phyloP scores from a whole-genome alignment of 2,329 filamentous ascomycete species.

The Hypocrella siamensis region DNA sequence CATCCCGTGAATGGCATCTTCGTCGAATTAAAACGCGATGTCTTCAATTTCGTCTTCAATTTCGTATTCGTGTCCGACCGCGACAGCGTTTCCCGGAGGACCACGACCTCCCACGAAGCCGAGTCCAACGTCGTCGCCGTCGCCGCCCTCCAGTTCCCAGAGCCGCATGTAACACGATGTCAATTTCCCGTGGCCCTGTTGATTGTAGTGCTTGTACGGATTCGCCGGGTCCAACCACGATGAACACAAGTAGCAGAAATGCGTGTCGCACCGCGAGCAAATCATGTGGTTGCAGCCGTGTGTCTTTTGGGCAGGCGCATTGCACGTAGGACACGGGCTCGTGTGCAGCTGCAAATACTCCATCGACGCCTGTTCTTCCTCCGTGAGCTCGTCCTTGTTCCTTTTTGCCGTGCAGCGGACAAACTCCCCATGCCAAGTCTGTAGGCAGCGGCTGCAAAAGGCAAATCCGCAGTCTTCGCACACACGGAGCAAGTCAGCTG shows the following conservation, averaged over 20 bases:
- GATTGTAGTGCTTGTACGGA: conserved; percentile 82
- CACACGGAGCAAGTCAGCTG: conserved; percentile 55
- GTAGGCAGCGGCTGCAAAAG: conserved; percentile 56
- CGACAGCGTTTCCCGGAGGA: conserved; percentile 1
- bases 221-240: conserved; percentile 70
- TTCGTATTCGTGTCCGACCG: too few species aligned
- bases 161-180: conserved; percentile 69
- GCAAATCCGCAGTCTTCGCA: conserved; percentile 84
- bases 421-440: conserved; percentile 90
- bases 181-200: conserved; percentile 28
- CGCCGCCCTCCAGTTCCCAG: conserved; percentile 79
- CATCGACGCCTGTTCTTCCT: conserved; percentile 72
- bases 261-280: conserved; percentile 74
- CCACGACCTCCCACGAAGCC: conserved; percentile 24
- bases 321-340: conserved; percentile 79
- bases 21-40: too few species aligned
- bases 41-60: too few species aligned
- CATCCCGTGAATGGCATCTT: too few species aligned
- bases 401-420: conserved; percentile 51
- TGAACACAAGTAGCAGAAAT: conserved; percentile 91
- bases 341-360: conserved; percentile 74
- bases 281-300: conserved; percentile 96
- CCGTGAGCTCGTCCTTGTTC: conserved; percentile 54
- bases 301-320: conserved; percentile 72
- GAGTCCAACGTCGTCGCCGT: conserved; percentile 39